These are phyloP conservation scores for Cladosporium sp. DNA, from an alignment of 2,329 filamentous ascomycete genomes.

Conservation along the genomic window DNA sequence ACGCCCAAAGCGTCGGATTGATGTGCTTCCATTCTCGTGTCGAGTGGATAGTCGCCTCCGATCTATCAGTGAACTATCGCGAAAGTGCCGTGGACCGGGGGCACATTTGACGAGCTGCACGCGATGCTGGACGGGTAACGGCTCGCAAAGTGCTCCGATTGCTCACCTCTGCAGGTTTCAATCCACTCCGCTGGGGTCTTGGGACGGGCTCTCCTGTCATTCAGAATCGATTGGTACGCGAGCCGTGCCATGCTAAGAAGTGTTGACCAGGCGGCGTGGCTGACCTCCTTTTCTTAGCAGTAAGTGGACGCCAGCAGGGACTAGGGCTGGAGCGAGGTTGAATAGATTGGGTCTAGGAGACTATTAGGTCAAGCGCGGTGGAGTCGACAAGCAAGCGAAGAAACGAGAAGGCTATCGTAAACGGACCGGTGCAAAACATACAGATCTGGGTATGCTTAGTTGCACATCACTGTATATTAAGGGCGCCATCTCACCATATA, in stretches of 20 bases:
- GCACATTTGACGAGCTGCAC: background rate
- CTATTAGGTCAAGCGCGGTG: constrained; percentile 11
- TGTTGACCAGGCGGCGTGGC: constrained; percentile 10
- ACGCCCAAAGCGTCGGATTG: constrained; percentile 15
- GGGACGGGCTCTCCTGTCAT: constrained; percentile 12
- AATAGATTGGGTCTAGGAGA: constrained; percentile 7
- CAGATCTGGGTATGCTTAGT: constrained; percentile 14
- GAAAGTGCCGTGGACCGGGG: constrained; percentile 12
- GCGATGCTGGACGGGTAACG: constrained; percentile 1
- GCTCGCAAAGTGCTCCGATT: background rate
- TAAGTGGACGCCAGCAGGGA: background rate
- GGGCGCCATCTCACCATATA: background rate
- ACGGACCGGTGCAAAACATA: constrained; percentile 14
- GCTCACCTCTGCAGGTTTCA: constrained; percentile 6
- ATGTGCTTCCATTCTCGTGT: constrained; percentile 9
- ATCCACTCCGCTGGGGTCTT: background rate
- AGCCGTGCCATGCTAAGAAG: constrained; percentile 7
- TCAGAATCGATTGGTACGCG: constrained; percentile 12
- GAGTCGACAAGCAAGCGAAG: constrained; percentile 16
- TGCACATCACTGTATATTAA: background rate
- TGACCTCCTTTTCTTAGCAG: constrained; percentile 16
- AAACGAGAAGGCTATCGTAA: constrained; percentile 12
- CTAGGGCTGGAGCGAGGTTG: background rate
- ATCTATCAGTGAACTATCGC: constrained; percentile 12
- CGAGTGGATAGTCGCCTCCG: constrained; percentile 6